These are phyloP conservation scores for Tieghemostelium lacteum DNA, from an alignment of 78 protist genomes.

Conservation along the genomic window DNA sequence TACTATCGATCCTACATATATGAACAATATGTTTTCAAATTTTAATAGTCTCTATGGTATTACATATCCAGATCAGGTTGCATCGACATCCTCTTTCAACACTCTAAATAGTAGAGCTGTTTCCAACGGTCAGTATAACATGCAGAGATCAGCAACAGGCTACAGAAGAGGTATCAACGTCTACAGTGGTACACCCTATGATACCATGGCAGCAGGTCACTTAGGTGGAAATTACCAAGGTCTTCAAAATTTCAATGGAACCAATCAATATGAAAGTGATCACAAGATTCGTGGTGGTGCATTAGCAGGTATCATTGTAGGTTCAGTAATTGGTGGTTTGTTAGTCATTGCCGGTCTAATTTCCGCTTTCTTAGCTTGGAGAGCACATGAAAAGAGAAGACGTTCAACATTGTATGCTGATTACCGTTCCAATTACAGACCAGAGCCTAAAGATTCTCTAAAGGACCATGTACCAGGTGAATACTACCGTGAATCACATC, in stretches of 20 bases:
- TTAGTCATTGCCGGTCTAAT: conserved; percentile 13
- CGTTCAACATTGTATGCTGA: conserved; percentile 55
- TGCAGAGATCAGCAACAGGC: neutral
- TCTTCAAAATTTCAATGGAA: conserved; percentile 9
- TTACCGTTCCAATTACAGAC: conserved; percentile 25
- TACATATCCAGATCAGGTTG: neutral
- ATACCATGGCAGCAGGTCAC: conserved; percentile 17
- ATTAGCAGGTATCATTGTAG: conserved; percentile 78
- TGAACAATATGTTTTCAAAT: neutral
- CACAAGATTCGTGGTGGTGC: conserved; percentile 28
- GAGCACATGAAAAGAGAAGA: conserved; percentile 36
- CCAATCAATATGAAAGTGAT: neutral
- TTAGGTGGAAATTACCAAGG: conserved; percentile 9
- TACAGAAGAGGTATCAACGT: conserved; percentile 18
- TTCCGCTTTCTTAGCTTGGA: conserved; percentile 30
- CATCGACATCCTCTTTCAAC: neutral
- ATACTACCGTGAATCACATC: conserved; percentile 71
- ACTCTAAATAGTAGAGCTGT: neutral
- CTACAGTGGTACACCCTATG: neutral
- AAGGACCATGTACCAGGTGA: conserved; percentile 56
- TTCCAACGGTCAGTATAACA: neutral
- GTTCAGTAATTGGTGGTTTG: conserved; percentile 62
- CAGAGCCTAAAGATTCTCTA: conserved; percentile 6
- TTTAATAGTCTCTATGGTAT: neutral
- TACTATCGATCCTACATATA: too few relatives aligned